These are phyloP conservation scores for Dipteronia dyeriana DNA, from an alignment of 345 rosid genomes.

Conservation along the genomic window DNA sequence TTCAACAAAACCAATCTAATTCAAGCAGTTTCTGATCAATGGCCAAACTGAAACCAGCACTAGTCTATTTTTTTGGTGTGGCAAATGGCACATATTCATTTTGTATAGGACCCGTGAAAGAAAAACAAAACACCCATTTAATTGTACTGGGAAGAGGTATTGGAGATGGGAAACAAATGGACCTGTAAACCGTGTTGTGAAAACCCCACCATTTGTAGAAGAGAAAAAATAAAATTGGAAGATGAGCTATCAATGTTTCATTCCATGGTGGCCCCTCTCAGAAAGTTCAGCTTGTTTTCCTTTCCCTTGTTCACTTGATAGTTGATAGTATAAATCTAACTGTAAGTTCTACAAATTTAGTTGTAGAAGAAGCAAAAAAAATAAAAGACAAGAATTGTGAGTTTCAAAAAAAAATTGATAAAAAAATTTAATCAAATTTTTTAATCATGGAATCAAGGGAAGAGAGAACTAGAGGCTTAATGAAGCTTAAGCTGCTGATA, in stretches of 20 bases:
- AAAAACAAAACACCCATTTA: neutral
- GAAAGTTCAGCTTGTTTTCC: constrained; percentile 30
- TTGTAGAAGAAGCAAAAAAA: neutral
- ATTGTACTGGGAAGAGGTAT: neutral
- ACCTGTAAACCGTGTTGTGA: constrained; percentile 19
- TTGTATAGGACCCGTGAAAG: neutral
- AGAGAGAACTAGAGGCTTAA: constrained; percentile 24
- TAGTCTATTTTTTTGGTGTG: neutral
- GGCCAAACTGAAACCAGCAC: neutral
- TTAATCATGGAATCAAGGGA: constrained; percentile 18
- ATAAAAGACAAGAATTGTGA: neutral
- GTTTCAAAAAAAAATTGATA: neutral
- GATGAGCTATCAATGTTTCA: constrained; percentile 19
- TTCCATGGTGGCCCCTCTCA: constrained; percentile 25
- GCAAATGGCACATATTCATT: neutral
- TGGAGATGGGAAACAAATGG: neutral
- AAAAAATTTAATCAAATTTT: neutral
- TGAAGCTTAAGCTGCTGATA: constrained; percentile 30
- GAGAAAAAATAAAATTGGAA: neutral
- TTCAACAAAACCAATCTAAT: neutral
- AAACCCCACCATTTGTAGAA: constrained; percentile 17
- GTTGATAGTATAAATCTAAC: constrained; percentile 1
- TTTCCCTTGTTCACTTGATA: neutral
- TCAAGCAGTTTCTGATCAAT: neutral
- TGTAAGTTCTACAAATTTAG: neutral